Evolutionary conservation across 2,329 filamentous ascomycete genomes (phyloP), one percentile per base, ranked within the genome.

Genomic region (Neofusicoccum ribis): DNA sequence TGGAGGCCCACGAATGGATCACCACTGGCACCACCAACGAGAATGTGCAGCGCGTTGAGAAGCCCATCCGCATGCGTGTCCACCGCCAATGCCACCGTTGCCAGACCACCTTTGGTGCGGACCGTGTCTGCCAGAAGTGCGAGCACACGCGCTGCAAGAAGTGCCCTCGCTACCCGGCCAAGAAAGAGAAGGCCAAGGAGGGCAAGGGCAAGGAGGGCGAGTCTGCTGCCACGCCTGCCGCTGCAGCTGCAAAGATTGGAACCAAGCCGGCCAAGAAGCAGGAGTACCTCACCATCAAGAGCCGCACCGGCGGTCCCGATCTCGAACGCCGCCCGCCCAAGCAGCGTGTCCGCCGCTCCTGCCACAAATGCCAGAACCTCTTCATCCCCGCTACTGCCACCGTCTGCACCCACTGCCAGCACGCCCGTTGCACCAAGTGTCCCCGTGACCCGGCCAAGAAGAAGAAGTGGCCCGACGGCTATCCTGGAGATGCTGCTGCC

Each of bases 31-130:
- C 72, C 8, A 65, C 72, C 8, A 69, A 71, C 34, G 71, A 73
- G 37, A 70, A 70, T 50, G 74, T 78, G 9, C 75, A 80, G 65
- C 88, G 90, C 49, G 85, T 91, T 63, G 88, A 92, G 76, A 92
- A 91, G 80, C 85, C 89, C 12, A 90, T 92, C 69, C 88, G 90
- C 66, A 90, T 93, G 85, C 88, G 91, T 63, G 86, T 93, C 62
- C 90, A 91, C 75, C 87, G 89, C 70, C 89, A 86, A 68, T 97
- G 93, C 78, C 93, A 97, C 78, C 84, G 86, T 70, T 97, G 93
- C 81, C 86, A 88, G 66, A 86, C 89, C 14, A 85, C 86, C 27
- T 96, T 94, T 75, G 89, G 90, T 64, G 78, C 85, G 20, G 86
- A 89, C 71, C 92, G 89, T 79, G 83, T 89, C 66, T 97, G 93